A percentile compares a stretch with the other conserved stretches of the same genome.
phyloP scores from a whole-genome alignment of 1,284 basidiomycete species.

The Leccinum angustisporum region DNA sequence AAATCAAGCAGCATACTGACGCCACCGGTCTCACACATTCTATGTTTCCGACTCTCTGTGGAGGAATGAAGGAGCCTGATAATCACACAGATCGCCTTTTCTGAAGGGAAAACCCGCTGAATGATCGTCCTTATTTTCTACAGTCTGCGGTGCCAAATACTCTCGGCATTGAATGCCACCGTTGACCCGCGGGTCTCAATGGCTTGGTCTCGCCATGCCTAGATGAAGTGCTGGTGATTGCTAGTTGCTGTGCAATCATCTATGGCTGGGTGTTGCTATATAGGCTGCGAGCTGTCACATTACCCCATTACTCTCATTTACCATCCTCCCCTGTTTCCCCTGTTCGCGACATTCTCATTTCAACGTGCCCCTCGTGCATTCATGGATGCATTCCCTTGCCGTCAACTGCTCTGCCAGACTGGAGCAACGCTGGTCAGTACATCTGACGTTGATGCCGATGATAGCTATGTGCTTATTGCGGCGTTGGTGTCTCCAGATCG shows the following conservation, averaged over 20 bases:
- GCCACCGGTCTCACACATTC: slow-evolving; percentile 17
- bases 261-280: slow-evolving; percentile 22
- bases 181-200: slow-evolving; percentile 1
- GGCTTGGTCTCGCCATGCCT: slow-evolving; percentile 8
- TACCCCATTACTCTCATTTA: slow-evolving; percentile 1
- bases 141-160: not conserved
- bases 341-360: not conserved
- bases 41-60: slow-evolving; percentile 7
- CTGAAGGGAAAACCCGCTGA: not conserved
- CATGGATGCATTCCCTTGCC: slow-evolving; percentile 15
- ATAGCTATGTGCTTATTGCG: not conserved
- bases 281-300: slow-evolving; percentile 15
- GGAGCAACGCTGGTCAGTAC: slow-evolving; percentile 18
- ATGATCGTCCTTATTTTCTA: not conserved
- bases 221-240: not conserved
- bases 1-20: not conserved
- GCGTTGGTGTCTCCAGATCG: slow-evolving; percentile 10
- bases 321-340: slow-evolving; percentile 1
- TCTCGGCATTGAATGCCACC: not conserved
- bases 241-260: slow-evolving; percentile 25
- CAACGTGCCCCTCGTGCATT: not conserved
- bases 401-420: slow-evolving; percentile 1
- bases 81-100: not conserved
- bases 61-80: not conserved
- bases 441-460: not conserved